A percentile compares a stretch with the other conserved stretches of the same genome.
phyloP scores from a whole-genome alignment of 305 asterid species.

The Fraxinus sp. region DNA sequence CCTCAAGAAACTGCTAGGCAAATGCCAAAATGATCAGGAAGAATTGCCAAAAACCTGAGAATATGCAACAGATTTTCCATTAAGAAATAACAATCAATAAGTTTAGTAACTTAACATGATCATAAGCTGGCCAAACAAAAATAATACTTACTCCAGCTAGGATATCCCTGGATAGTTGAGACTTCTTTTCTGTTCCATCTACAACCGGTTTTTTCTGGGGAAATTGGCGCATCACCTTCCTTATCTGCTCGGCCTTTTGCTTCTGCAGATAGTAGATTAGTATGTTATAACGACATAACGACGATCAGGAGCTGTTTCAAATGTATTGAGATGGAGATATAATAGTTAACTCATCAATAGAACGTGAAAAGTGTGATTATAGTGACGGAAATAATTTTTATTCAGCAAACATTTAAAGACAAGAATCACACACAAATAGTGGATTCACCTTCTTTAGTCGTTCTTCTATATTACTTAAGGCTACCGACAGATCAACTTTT shows the following conservation, averaged over 20 bases:
- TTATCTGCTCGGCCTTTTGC: constrained; percentile 61
- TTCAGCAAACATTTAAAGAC: neutral
- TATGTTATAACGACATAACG: no score
- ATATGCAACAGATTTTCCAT: constrained; percentile 5
- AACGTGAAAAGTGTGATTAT: neutral
- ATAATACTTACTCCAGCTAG: constrained; percentile 61
- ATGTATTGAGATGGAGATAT: no score
- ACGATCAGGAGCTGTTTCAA: no score
- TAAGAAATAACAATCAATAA: no score
- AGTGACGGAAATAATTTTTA: neutral
- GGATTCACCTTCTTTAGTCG: constrained; percentile 69
- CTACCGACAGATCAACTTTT: constrained; percentile 68
- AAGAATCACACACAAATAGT: neutral
- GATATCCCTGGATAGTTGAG: constrained; percentile 55
- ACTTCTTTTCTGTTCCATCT: constrained; percentile 42
- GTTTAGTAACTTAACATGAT: neutral
- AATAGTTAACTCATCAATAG: no score
- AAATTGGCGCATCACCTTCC: constrained; percentile 54
- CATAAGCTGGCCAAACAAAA: neutral
- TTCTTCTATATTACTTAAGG: constrained; percentile 59
- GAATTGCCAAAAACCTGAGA: constrained; percentile 63
- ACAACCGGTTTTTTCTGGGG: constrained; percentile 62
- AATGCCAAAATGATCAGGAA: constrained; percentile 24
- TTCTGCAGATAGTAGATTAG: no score
- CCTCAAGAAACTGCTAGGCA: neutral